Conservation (phyloP, 2,329 filamentous ascomycete genomes). For the Metarhizium anisopliae region DNA sequence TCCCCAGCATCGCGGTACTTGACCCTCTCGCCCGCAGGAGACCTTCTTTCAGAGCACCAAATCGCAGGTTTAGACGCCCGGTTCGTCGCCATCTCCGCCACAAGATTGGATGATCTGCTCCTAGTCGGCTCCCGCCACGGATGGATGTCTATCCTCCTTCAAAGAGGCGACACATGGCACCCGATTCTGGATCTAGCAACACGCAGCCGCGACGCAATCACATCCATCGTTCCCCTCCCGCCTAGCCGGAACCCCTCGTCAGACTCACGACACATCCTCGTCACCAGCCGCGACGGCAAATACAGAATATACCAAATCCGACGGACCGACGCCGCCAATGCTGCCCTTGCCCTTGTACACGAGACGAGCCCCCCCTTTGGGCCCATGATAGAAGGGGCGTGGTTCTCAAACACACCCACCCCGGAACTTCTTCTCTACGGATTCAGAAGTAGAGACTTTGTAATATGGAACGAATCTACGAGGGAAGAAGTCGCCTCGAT, state of each 20-base stretch:
- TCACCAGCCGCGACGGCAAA: slow-evolving; percentile 68
- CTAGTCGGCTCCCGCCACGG: slow-evolving; percentile 48
- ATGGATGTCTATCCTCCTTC: slow-evolving; percentile 28
- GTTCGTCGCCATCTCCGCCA: slow-evolving; percentile 41
- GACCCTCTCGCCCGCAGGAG: slow-evolving; percentile 22
- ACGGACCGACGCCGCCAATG: slow-evolving; percentile 10
- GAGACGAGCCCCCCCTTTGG: slow-evolving; percentile 62
- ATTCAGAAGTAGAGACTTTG: slow-evolving; percentile 70
- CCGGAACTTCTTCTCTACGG: slow-evolving; percentile 65
- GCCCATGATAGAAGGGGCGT: slow-evolving; percentile 66
- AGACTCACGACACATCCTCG: slow-evolving; percentile 45
- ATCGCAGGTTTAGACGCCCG: slow-evolving; percentile 34
- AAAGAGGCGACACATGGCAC: slow-evolving; percentile 16
- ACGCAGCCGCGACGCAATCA: slow-evolving; percentile 55
- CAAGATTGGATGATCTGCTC: slow-evolving; percentile 30
- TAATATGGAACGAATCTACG: slow-evolving; percentile 69
- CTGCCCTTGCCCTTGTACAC: slow-evolving; percentile 47
- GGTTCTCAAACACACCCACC: slow-evolving; percentile 35
- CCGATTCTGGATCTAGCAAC: slow-evolving; percentile 26
- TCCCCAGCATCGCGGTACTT: slow-evolving; percentile 33
- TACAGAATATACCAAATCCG: slow-evolving; percentile 54
- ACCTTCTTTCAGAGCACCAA: slow-evolving; percentile 18
- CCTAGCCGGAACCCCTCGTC: slow-evolving; percentile 9
- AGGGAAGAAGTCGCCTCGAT: slow-evolving; percentile 62
- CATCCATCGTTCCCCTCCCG: slow-evolving; percentile 47